Evolutionary conservation across 1,139 yeast species (phyloP).

Genomic region (Geotrichum reessii): DNA sequence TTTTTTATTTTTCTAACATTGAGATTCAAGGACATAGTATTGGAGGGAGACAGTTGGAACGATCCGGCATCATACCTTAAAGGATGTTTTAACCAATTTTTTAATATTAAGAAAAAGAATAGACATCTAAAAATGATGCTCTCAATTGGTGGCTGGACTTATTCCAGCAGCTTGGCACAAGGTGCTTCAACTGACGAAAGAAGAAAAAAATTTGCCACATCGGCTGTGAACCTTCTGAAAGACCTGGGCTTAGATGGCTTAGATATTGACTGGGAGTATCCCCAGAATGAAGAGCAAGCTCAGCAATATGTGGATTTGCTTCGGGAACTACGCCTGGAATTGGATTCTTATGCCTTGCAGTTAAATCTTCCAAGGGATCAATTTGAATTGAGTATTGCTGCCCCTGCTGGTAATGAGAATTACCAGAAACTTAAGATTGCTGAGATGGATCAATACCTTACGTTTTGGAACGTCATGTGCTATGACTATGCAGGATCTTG

Average conservation of each 20-base stretch:
- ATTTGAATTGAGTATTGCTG: conserved; percentile 61
- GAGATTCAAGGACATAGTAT: conserved; percentile 24
- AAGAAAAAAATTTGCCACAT: conserved; percentile 45
- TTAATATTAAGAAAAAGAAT: conserved; percentile 44
- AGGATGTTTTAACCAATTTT: conserved; percentile 57
- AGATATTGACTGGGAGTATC: conserved; percentile 95
- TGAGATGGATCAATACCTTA: conserved; percentile 52
- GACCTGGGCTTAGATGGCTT: conserved; percentile 77
- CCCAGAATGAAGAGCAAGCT: conserved; percentile 47
- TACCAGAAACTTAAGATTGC: conserved; percentile 41
- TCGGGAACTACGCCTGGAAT: conserved; percentile 38
- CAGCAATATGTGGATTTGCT: conserved; percentile 44
- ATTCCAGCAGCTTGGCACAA: conserved; percentile 47
- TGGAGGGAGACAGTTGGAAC: conserved; percentile 23
- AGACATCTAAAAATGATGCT: conserved; percentile 55
- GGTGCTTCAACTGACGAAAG: conserved; percentile 41
- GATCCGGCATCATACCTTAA: conserved; percentile 22
- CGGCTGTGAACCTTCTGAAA: conserved; percentile 46
- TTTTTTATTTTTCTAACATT: conserved; percentile 21
- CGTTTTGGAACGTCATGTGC: conserved; percentile 83
- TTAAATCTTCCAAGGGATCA: conserved; percentile 30
- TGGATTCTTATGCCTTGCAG: conserved; percentile 40
- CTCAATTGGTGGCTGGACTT: conserved; percentile 90
- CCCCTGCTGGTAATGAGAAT: conserved; percentile 59
- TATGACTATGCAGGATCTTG: conserved; percentile 83